A percentile compares a stretch with the other conserved stretches of the same genome.
Conservation (phyloP, 495 filamentous ascomycete species). For the Immersiella caudata region DNA sequence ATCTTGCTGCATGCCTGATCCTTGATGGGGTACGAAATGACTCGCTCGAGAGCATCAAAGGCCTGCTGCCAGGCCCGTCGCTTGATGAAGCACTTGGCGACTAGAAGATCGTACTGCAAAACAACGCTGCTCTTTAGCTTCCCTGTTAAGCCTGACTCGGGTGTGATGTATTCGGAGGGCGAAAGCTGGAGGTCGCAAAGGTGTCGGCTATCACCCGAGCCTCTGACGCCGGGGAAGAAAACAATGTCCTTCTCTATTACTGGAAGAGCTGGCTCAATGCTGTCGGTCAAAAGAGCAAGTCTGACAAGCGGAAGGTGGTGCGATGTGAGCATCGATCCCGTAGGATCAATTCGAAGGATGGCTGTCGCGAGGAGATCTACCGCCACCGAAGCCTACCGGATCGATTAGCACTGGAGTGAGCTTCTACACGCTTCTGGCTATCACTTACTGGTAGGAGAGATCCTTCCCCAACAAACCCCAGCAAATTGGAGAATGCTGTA, state of each 20-base stretch:
- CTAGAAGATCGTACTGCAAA: slow-evolving; percentile 76
- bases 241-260: slow-evolving; percentile 70
- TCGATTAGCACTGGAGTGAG: slow-evolving; percentile 12
- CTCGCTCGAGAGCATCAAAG: slow-evolving; percentile 67
- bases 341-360: slow-evolving; percentile 72
- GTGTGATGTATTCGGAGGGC: slow-evolving; percentile 56
- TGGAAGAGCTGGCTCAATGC: slow-evolving; percentile 60
- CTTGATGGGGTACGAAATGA: slow-evolving; percentile 64
- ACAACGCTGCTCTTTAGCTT: slow-evolving; percentile 61
- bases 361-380: slow-evolving; percentile 63
- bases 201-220: slow-evolving; percentile 27
- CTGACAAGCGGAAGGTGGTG: slow-evolving; percentile 64
- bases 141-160: slow-evolving; percentile 58
- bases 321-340: slow-evolving; percentile 69
- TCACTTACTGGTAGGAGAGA: slow-evolving; percentile 42
- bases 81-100: slow-evolving; percentile 77
- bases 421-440: neutral
- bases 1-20: slow-evolving; percentile 65
- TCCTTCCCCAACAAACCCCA: slow-evolving; percentile 32
- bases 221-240: slow-evolving; percentile 59
- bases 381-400: slow-evolving; percentile 62
- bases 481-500: slow-evolving; percentile 33
- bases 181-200: slow-evolving; percentile 42
- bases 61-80: slow-evolving; percentile 73
- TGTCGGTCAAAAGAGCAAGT: slow-evolving; percentile 56